Conservation (phyloP, 441 rosid genomes). For the Erodium trifolium region DNA sequence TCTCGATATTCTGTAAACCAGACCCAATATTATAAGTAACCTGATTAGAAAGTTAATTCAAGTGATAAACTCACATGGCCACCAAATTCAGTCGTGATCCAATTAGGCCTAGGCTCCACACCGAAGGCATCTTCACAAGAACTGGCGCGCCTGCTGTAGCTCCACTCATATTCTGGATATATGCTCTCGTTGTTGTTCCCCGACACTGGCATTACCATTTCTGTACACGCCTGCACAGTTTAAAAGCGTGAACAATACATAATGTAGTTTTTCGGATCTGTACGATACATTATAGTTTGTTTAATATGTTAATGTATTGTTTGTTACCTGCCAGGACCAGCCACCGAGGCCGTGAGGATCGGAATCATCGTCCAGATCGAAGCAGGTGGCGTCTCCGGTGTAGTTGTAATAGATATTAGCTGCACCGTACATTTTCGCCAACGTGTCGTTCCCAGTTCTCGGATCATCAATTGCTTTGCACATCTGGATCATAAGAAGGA, state of each 20-base stretch:
- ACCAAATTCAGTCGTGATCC: slow-evolving; percentile 47
- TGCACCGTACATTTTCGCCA: slow-evolving; percentile 40
- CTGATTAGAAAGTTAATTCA: too few species aligned
- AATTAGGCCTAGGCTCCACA: slow-evolving; percentile 34
- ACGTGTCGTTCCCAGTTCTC: slow-evolving; percentile 33
- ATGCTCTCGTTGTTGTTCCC: slow-evolving; percentile 39
- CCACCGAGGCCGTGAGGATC: slow-evolving; percentile 45
- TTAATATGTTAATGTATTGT: too few species aligned
- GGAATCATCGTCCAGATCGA: slow-evolving; percentile 27
- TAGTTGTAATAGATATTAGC: slow-evolving; percentile 46
- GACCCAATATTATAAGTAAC: too few species aligned
- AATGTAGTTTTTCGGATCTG: too few species aligned
- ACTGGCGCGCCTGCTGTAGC: slow-evolving; percentile 18
- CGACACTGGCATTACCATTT: slow-evolving; percentile 44
- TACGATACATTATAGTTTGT: too few species aligned
- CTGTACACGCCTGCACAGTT: slow-evolving; percentile 48
- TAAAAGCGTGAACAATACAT: background rate
- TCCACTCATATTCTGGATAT: slow-evolving; percentile 31
- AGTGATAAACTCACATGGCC: slow-evolving; percentile 33
- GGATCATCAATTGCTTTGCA: slow-evolving; percentile 54
- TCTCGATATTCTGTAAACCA: slow-evolving; percentile 30
- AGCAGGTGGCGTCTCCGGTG: slow-evolving; percentile 38
- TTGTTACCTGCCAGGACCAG: slow-evolving; percentile 69
- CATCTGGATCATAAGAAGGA: slow-evolving; percentile 31
- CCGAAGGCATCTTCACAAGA: slow-evolving; percentile 7